Base-by-base conservation (phyloP, 192 early-diverging fungal genomes). In the Umbelopsis sp. region DNA sequence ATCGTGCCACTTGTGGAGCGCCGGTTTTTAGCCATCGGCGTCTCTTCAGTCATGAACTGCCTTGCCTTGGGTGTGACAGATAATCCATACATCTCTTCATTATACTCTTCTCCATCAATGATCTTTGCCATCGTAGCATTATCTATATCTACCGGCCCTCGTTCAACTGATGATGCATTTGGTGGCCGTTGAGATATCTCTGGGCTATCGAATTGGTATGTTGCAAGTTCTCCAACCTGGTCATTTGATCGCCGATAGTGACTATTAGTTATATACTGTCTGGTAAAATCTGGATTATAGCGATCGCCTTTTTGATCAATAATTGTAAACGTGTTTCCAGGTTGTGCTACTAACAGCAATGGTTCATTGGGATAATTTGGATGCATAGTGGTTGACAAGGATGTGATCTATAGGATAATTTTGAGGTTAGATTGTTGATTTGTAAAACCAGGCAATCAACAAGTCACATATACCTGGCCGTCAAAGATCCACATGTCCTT, bases 401-500 rank as follows among this genome's bases (percentile, higher is more conserved):
- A 83, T 16, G 82, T 80, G 30, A 87, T 82, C 85, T 86, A 71
- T 48, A 30, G n/a, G 9, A 10, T 12, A 51, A 51, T 2, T 0
- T 13, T 18, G 15, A 55, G 12, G 70, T 30, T 27, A 55, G 23
- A 0, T 9, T 8, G 22, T 21, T 23, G 25, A 13, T 8, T 25
- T 25, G 10, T 25, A 0, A 52, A 25, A 1, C 27, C 51, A 67
- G 52, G 21, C 30, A 46, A 35, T 18, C 23, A 7, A 3, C 21
- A 20, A 13, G 46, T 1, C 21, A 50, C 27, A 30, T 27, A 74
- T 80, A 82, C 85, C 74, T 87, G 86, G 7, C 79, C 84, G 67
- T 85, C 84, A 64, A 87, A 74, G 8, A 80, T 76, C 86, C 84
- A 87, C 46, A 81, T 73, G 15, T 80, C 79, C 53, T 85, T 87